Conservation (phyloP, 441 rosid species). For the Corymbia calophylla region DNA sequence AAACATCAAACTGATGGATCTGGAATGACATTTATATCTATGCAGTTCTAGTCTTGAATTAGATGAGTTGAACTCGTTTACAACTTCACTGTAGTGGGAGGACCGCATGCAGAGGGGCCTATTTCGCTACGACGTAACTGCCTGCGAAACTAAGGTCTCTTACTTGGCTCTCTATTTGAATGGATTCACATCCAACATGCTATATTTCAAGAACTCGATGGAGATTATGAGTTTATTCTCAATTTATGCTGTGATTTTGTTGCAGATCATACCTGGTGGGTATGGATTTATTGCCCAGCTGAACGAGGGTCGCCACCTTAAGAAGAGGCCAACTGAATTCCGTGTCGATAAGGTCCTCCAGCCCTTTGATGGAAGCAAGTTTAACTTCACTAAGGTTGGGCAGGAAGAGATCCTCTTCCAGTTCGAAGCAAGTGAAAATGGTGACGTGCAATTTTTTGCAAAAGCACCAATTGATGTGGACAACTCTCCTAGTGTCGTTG, state of each 20-base stretch:
- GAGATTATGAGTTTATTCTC: neutral
- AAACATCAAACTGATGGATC: neutral
- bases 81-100: constrained; percentile 66
- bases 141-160: constrained; percentile 86
- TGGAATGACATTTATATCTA: neutral
- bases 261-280: constrained; percentile 77
- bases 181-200: neutral
- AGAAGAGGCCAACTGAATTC: constrained; percentile 95
- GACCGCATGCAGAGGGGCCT: constrained; percentile 82
- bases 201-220: neutral
- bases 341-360: constrained; percentile 87
- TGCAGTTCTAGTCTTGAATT: neutral
- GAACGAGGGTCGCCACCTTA: constrained; percentile 87
- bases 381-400: constrained; percentile 89
- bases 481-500: constrained; percentile 81
- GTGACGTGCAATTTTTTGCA: constrained; percentile 61
- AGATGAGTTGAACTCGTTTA: neutral
- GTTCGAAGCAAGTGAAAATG: constrained; percentile 71
- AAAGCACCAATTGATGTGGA: constrained; percentile 64
- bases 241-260: neutral
- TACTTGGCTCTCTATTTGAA: neutral
- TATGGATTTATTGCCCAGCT: constrained; percentile 87
- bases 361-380: constrained; percentile 82
- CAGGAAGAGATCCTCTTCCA: constrained; percentile 95
- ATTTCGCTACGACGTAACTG: constrained; percentile 93